A percentile compares a stretch with the other conserved stretches of the same genome.
phyloP scores from a whole-genome alignment of 2,329 filamentous ascomycete genomes.

The Fusarium dlaminii region DNA sequence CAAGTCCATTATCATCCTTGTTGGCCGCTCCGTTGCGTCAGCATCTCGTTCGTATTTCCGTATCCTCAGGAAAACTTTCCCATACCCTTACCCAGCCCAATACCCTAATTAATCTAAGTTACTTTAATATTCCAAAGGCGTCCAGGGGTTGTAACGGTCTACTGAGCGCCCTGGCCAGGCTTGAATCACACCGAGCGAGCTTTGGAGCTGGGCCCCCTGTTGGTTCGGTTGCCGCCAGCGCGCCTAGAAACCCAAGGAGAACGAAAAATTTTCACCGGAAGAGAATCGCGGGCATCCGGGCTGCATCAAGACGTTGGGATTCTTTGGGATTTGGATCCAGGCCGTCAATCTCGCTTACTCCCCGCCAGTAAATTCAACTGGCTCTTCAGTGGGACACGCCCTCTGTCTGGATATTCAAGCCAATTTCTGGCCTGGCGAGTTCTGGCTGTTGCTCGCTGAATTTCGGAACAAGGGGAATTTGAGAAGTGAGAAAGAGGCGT shows the following conservation, averaged over 20 bases:
- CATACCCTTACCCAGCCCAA: neutral
- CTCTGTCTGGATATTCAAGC: constrained; percentile 2
- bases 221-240: constrained; percentile 42
- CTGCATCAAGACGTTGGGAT: constrained; percentile 41
- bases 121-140: constrained; percentile 17
- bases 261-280: constrained; percentile 46
- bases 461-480: constrained; percentile 24
- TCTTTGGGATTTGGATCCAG: constrained; percentile 33
- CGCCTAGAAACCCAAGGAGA: constrained; percentile 44
- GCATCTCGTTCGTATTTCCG: constrained; percentile 39
- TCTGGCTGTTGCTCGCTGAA: constrained; percentile 21
- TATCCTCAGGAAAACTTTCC: constrained; percentile 19
- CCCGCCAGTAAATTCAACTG: constrained; percentile 48
- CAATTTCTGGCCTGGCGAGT: constrained; percentile 20
- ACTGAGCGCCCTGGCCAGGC: constrained; percentile 34
- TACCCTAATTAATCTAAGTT: constrained; percentile 24
- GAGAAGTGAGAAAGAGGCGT: constrained; percentile 17
- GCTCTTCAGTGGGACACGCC: constrained; percentile 37
- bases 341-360: constrained; percentile 50
- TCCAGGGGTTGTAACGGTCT: constrained; percentile 38
- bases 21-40: constrained; percentile 36
- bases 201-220: constrained; percentile 33
- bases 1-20: constrained; percentile 22
- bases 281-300: constrained; percentile 40
- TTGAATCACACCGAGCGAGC: constrained; percentile 43